Evolutionary conservation across 75 land plant genomes (phyloP).

Genomic region (Adiantum capillusveneris): DNA sequence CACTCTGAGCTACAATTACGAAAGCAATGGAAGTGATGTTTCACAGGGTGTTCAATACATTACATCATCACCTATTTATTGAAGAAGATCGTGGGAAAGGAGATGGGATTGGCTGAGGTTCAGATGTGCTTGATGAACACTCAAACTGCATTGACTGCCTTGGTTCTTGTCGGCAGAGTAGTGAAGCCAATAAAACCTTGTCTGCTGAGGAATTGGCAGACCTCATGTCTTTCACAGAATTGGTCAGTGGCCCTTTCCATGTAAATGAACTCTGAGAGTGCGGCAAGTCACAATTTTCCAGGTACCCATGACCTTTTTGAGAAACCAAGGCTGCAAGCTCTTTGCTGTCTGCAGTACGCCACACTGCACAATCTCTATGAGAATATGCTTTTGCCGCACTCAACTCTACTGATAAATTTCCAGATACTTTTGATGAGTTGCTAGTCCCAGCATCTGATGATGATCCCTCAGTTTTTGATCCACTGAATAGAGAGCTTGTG

Average conservation of each 20-base stretch:
- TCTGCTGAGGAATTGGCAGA: not conserved
- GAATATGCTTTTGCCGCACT: not conserved
- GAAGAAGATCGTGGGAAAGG: not conserved
- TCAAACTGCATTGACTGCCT: not conserved
- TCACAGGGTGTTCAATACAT: not conserved
- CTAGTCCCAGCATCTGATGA: conserved; percentile 3
- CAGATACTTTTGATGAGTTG: not conserved
- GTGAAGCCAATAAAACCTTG: not conserved
- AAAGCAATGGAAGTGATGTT: not conserved
- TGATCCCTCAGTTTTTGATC: not conserved
- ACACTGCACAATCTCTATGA: conserved; percentile 46
- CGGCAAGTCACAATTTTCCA: conserved; percentile 92
- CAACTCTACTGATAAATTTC: not conserved
- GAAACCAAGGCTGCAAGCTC: conserved; percentile 80
- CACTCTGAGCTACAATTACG: not conserved
- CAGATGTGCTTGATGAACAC: no score
- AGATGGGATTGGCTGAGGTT: no score
- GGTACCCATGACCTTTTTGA: conserved; percentile 44
- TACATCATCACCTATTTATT: not conserved
- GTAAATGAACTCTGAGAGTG: conserved; percentile 36
- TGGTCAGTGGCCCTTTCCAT: conserved; percentile 16
- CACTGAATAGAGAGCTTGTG: not conserved
- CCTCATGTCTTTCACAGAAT: not conserved
- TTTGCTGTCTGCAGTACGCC: conserved; percentile 67
- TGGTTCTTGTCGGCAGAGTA: not conserved